A percentile compares a stretch with the other conserved stretches of the same genome.
phyloP scores from a whole-genome alignment of 495 filamentous ascomycete genomes.

The Xylaria venustula region DNA sequence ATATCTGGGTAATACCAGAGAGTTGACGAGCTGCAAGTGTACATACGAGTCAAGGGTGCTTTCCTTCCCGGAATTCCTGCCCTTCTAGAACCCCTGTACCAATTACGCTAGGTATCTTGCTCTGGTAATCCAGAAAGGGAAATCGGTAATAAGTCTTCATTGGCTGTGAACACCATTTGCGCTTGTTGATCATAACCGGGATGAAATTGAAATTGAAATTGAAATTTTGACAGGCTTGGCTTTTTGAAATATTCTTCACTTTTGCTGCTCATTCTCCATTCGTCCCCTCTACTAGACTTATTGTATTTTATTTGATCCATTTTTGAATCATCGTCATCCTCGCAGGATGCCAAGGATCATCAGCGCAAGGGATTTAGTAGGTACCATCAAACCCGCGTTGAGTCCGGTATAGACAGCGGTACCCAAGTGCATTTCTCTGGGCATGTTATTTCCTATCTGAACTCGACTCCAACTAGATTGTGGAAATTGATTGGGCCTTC shows the following conservation, averaged over 20 bases:
- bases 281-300: neutral
- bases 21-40: too few species aligned
- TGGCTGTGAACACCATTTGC: conserved; percentile 1
- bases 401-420: too few species aligned
- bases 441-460: too few species aligned
- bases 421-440: too few species aligned
- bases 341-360: too few species aligned
- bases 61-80: neutral
- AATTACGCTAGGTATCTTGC: neutral
- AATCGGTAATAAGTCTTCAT: conserved; percentile 1
- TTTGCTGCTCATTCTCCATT: neutral
- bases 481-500: too few species aligned
- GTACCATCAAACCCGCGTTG: too few species aligned
- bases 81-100: neutral
- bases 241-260: neutral
- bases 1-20: too few species aligned
- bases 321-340: too few species aligned
- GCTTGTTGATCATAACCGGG: neutral
- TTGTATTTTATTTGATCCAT: too few species aligned
- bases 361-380: too few species aligned
- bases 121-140: conserved; percentile 3
- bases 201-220: neutral
- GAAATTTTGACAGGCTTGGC: conserved; percentile 8
- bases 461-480: too few species aligned
- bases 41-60: conserved; percentile 2